Base-by-base conservation (phyloP, 345 rosid species). In the Citrus maxima region DNA sequence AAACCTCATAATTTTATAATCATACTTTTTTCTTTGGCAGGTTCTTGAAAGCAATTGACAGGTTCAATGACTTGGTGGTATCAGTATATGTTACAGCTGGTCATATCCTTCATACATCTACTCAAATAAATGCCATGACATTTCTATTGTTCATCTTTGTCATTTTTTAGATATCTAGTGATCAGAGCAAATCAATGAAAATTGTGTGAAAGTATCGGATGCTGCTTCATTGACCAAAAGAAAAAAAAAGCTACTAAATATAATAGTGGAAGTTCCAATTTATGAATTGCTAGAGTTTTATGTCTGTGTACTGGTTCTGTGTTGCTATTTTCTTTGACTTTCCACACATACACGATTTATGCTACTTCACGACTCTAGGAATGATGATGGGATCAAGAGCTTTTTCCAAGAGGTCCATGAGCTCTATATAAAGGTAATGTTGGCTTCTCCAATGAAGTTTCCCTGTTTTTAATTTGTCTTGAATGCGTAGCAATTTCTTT, bases 321-420 rank as follows among this genome's bases (percentile, higher is more conserved):
- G 37, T 56, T 64, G 60, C 22, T 76, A 40, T 70, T 84, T 82
- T 84, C 94, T 83, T 90, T 92, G 79, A 92, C 87, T 77, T 42
- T 49, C 71, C 85, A 67, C 68, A 93, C 98, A 94, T 90, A 93
- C 98, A 2, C 87, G 98, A 77, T 82, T 96, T 65, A 93, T 96
- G 97, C 93, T 96, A 76, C 99, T 96, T 82, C 98, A 94, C 69
- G 97, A 96, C 89, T 92, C 97, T 6, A 93, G 98, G 59, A 96
- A 91, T 25, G 98, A 96, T 67, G 99, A 96, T 74, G 98, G 99
- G 42, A 96, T 96, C 84, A 96, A 96, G 89, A 94, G 97, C 89
- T 94, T 96, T 81, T 91, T 92, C 82, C 96, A 90, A 86, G 96
- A 92, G 84, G 93, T 90, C 74, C 94, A 90, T 66, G 96, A 92